Evolutionary conservation across 768 basidiomycete species (phyloP).

Genomic region (Boletus rubropictus): DNA sequence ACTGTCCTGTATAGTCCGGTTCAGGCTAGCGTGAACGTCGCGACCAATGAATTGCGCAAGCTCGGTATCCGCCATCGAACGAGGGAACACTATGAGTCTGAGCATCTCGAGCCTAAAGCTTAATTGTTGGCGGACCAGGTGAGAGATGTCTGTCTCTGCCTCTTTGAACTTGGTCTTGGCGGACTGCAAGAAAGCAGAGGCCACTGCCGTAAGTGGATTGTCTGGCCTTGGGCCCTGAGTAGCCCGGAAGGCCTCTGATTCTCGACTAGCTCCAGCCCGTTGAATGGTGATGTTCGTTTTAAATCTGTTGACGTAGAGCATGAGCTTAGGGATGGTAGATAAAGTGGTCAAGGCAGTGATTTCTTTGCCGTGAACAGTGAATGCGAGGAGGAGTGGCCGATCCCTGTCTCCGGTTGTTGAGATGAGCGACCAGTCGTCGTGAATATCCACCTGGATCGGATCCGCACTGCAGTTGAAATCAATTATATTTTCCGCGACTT

Average conservation of each 20-base stretch:
- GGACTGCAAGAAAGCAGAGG: constrained; percentile 74
- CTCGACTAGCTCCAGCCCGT: constrained; percentile 67
- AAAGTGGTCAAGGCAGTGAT: constrained; percentile 65
- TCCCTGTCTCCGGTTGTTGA: constrained; percentile 38
- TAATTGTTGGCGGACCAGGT: constrained; percentile 67
- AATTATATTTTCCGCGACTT: neutral
- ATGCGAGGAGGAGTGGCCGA: constrained; percentile 62
- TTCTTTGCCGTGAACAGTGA: constrained; percentile 65
- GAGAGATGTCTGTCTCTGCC: constrained; percentile 51
- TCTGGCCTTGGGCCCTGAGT: constrained; percentile 67
- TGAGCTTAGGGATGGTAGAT: constrained; percentile 70
- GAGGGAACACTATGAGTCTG: constrained; percentile 70
- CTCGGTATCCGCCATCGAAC: constrained; percentile 72
- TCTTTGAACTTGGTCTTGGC: constrained; percentile 69
- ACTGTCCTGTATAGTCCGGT: constrained; percentile 52
- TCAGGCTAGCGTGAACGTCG: constrained; percentile 63
- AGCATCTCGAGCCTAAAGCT: constrained; percentile 60
- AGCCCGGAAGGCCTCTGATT: constrained; percentile 73
- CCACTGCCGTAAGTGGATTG: constrained; percentile 80
- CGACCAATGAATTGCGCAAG: constrained; percentile 69
- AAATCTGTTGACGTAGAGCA: constrained; percentile 72
- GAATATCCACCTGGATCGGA: constrained; percentile 67
- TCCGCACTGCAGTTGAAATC: constrained; percentile 50
- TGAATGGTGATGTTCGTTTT: constrained; percentile 67
- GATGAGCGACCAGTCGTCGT: constrained; percentile 74